Conservation (phyloP, 2,329 filamentous ascomycete species). For the Erysiphe neolycopersici region DNA sequence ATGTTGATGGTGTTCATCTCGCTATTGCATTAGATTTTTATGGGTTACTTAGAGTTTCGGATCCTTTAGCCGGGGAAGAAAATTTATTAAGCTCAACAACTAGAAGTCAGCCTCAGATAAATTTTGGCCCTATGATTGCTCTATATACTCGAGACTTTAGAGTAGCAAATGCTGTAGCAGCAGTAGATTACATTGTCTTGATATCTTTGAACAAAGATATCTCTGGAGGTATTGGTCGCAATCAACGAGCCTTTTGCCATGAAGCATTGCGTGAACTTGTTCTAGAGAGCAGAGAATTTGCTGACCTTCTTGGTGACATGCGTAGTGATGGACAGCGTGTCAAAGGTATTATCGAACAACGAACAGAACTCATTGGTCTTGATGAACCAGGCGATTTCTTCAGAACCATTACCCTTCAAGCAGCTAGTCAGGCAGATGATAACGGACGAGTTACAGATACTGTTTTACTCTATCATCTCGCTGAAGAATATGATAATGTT, state of each 20-base stretch:
- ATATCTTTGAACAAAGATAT: slow-evolving; percentile 82
- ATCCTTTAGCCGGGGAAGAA: slow-evolving; percentile 47
- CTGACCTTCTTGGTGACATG: slow-evolving; percentile 78
- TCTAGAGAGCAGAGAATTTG: slow-evolving; percentile 90
- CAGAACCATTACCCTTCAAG: slow-evolving; percentile 74
- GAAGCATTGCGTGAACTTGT: slow-evolving; percentile 83
- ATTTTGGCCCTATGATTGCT: slow-evolving; percentile 79
- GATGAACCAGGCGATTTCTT: slow-evolving; percentile 62
- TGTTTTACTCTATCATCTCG: slow-evolving; percentile 79
- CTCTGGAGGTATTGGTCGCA: slow-evolving; percentile 42
- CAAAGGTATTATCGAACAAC: slow-evolving; percentile 64
- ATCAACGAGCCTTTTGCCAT: slow-evolving; percentile 63
- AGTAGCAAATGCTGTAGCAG: slow-evolving; percentile 63
- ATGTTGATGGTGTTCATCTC: slow-evolving; percentile 86
- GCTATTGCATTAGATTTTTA: slow-evolving; percentile 75
- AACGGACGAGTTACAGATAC: slow-evolving; percentile 84
- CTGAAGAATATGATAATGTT: slow-evolving; percentile 89
- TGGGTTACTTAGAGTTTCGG: slow-evolving; percentile 63
- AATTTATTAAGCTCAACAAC: slow-evolving; percentile 42
- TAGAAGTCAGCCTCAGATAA: slow-evolving; percentile 53
- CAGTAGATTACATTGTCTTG: slow-evolving; percentile 75
- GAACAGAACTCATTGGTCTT: slow-evolving; percentile 55
- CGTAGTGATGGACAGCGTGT: slow-evolving; percentile 63
- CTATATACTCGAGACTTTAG: slow-evolving; percentile 94
- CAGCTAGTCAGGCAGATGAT: slow-evolving; percentile 78